phyloP scores from a whole-genome alignment of 106 monocot genomes.

The Dendrobium catenatum region DNA sequence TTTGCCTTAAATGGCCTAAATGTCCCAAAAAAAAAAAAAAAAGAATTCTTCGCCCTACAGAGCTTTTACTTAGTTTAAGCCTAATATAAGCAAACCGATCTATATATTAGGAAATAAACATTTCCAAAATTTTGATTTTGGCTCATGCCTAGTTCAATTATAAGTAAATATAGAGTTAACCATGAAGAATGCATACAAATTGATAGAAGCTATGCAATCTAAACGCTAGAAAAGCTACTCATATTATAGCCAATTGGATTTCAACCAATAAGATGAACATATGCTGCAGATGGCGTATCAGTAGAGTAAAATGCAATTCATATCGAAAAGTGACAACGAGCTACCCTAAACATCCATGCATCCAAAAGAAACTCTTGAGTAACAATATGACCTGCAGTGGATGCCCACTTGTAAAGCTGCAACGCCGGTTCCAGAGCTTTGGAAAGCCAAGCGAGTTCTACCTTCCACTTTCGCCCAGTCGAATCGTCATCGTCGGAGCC shows the following conservation, averaged over 20 bases:
- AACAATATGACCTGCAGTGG: conserved; percentile 35
- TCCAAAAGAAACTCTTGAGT: not conserved
- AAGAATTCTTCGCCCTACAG: not conserved
- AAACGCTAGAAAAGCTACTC: not conserved
- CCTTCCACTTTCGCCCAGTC: conserved; percentile 48
- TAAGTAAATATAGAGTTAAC: not conserved
- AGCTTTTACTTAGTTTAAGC: not conserved
- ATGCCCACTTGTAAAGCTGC: conserved; percentile 71
- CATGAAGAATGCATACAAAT: not conserved
- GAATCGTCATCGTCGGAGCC: conserved; percentile 37
- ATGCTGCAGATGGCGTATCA: not conserved
- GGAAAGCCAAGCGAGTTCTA: conserved; percentile 68
- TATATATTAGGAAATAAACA: not conserved
- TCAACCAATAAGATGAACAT: not conserved
- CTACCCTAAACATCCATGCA: not conserved
- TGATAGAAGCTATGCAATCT: not conserved
- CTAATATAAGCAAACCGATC: not conserved
- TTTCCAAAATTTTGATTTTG: not conserved
- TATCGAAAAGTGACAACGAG: not conserved
- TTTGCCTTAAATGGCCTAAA: too few species aligned
- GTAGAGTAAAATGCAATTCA: not conserved
- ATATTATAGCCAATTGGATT: not conserved
- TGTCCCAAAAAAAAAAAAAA: too few species aligned
- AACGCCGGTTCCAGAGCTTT: conserved; percentile 74
- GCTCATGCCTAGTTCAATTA: not conserved